phyloP scores from a whole-genome alignment of 768 basidiomycete genomes.

The Ramaria rubella region DNA sequence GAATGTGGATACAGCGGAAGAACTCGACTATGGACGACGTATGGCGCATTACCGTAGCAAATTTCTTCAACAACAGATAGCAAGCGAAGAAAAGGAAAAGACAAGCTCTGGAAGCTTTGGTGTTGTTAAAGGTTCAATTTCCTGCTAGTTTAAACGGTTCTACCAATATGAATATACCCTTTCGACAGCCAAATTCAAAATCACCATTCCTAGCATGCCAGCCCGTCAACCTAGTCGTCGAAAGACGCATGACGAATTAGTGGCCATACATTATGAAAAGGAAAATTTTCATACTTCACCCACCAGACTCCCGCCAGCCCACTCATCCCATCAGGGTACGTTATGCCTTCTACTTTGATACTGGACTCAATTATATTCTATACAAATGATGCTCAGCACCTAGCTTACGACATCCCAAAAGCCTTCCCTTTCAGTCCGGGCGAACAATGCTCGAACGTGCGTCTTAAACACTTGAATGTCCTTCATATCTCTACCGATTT shows the following conservation, averaged over 20 bases:
- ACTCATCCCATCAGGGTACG: neutral
- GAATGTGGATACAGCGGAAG: slow-evolving; percentile 73
- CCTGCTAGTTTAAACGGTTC: neutral
- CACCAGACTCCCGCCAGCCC: neutral
- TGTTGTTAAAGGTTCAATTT: neutral
- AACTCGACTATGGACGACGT: slow-evolving; percentile 67
- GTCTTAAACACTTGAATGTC: too few species aligned
- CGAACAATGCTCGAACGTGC: slow-evolving; percentile 58
- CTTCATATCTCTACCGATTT: too few species aligned
- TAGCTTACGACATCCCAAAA: neutral
- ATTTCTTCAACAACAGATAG: slow-evolving; percentile 41
- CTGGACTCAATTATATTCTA: too few species aligned
- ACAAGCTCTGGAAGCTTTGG: slow-evolving; percentile 20
- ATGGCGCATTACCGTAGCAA: slow-evolving; percentile 69
- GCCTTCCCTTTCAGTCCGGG: slow-evolving; percentile 17
- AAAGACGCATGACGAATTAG: neutral
- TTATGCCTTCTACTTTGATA: neutral
- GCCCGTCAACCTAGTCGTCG: neutral
- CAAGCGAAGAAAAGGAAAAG: slow-evolving; percentile 53
- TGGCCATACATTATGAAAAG: neutral
- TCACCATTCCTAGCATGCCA: neutral
- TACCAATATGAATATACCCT: neutral
- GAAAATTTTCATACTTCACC: neutral
- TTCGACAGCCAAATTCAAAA: neutral
- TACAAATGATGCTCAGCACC: neutral